Conservation (phyloP, 331 rosid species). For the Acacia pycnantha region DNA sequence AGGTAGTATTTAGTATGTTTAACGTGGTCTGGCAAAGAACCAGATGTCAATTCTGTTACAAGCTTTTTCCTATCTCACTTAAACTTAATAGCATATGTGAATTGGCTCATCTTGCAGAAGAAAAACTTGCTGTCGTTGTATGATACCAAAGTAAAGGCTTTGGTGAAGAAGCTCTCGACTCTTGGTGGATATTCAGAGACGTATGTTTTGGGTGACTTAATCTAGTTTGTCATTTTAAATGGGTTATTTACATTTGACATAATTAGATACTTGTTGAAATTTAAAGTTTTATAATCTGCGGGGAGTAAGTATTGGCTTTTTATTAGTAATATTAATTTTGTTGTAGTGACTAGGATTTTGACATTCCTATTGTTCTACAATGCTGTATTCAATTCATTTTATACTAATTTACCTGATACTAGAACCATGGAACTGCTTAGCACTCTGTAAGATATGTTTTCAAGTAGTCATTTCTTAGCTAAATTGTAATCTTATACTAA, state of each 20-base stretch:
- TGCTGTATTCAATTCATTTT: conserved; percentile 3
- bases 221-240: conserved; percentile 1
- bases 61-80: conserved; percentile 15
- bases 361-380: not conserved
- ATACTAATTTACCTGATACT: conserved; percentile 14
- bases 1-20: not conserved
- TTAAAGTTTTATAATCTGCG: not conserved
- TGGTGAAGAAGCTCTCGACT: conserved; percentile 68
- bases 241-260: conserved; percentile 2
- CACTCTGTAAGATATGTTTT: not conserved
- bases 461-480: conserved; percentile 12
- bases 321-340: conserved; percentile 3
- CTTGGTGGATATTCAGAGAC: conserved; percentile 62
- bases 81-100: conserved; percentile 27
- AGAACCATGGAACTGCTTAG: not conserved
- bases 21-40: conserved; percentile 21
- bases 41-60: conserved; percentile 11
- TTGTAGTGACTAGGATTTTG: conserved; percentile 20
- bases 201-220: conserved; percentile 47
- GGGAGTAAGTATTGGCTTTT: conserved; percentile 14
- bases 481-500: conserved; percentile 16
- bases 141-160: conserved; percentile 67
- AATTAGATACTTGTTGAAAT: not conserved
- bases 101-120: conserved; percentile 62
- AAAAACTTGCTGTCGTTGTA: conserved; percentile 67